Base-by-base conservation (phyloP, 164 flowering plant genomes). In the Nymphaea colorata region DNA sequence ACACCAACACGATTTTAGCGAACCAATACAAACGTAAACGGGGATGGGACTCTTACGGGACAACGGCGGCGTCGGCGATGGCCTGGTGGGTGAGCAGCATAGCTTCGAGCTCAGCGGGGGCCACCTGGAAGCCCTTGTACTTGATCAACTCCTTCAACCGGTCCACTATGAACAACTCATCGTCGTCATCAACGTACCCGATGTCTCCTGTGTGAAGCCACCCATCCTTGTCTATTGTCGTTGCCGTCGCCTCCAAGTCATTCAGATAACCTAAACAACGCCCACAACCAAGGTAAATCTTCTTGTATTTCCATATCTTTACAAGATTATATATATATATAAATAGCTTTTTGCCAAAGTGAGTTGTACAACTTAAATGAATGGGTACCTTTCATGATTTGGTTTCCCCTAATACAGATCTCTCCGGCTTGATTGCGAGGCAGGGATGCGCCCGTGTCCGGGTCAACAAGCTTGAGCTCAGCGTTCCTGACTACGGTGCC, bases 101-200 rank as follows among this genome's bases (percentile, higher is more conserved):
- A 0, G 96, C 93, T 74, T 95, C 99, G 3, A 95, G 88, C 83
- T 95, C 99, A 4, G 96, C 99, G 0, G 98, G 99, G 4, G 99
- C 98, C 0, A 94, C 98, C 51, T 91, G 99, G 72, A 85, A 94
- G 0, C 99, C 99, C 73, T 90, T 94, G 83, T 84, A 91, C 55
- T 94, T 94, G 73, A 94, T 94, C 68, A 94, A 36, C 67, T 94
- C 99, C 69, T 94, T 94, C 51, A 94, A 64, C 4, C 99, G 72
- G 66, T 91, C 99, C 0, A 91, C 96, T 15, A 94, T 91, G 84
- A 94, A 94, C 41, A 94, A 62, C 80, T 94, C 96, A 14, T 88
- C 96, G 6, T 94, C 94, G 7, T 88, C 86, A 64, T 94, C 99
- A 4, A 94, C 82, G 66, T 44, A 86, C 4, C 98, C 99, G 4